Base-by-base conservation (phyloP, 139 green algal species). In the Chara braunii region DNA sequence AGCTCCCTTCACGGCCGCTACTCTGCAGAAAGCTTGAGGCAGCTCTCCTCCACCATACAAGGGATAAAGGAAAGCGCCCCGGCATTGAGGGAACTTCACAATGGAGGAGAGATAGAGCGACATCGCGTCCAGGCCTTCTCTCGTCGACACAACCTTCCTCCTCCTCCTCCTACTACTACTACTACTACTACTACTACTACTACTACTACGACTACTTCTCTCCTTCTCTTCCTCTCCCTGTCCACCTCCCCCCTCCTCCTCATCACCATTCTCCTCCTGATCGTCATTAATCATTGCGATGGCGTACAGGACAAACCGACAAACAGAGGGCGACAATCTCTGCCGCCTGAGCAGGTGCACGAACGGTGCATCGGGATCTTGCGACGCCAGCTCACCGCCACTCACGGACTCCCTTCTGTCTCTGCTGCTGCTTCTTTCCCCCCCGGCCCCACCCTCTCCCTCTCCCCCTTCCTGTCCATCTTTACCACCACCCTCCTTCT, bases 21-120 rank as follows among this genome's bases (percentile, higher is more conserved):
- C 55, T 9, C 71, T 56, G 36, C 71, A 79, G 43, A 79, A 79
- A 24, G 71, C 72, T 53, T 80, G 72, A 26, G 72, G 56, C 12
- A 80, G 9, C 45, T 80, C 69, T 35, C 44, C 61, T 29, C 28
- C 8, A 48, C 71, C 71, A 37, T 79, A 79, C 4, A 43, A 2
- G 32, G 71, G 37, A 35, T 45, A 62, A 1, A 79, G 35, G 14
- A 77, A 22, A 1, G 71, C 71, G 30, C 71, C 48, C 2, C 32
- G 22, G n/a, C 30, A 22, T 35, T 60, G 68, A 2, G 68, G 68
- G 29, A 81, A 78, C 68, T 63, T 30, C 22, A 12, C 60, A 24
- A 73, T 64, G 5, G 64, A 70, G 23, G 7, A 33, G 42, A 66
- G 50, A 51, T 66, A 70, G 8, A 70, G 60, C 24, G 50, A 36